phyloP scores from a whole-genome alignment of 495 filamentous ascomycete genomes.

The Penicillium herquei region DNA sequence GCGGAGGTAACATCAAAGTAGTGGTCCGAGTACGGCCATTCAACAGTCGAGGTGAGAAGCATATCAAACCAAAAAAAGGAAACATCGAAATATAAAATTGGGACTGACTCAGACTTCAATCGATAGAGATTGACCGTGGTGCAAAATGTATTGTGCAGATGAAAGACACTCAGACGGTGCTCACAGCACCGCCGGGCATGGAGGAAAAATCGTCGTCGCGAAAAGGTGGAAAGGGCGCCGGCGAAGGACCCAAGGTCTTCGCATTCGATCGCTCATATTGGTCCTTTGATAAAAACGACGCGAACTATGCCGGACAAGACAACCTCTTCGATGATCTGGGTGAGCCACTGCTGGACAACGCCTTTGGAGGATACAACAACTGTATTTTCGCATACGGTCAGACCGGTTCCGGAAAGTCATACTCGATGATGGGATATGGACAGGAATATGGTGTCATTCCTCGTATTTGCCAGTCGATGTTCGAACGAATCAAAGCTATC shows the following conservation, averaged over 20 bases:
- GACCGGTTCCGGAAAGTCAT: slow-evolving; percentile 97
- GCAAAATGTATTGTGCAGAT: slow-evolving; percentile 99
- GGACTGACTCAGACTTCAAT: background rate
- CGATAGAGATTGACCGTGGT: slow-evolving; percentile 75
- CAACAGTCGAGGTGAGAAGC: slow-evolving; percentile 77
- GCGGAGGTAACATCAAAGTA: slow-evolving; percentile 99
- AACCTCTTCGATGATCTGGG: slow-evolving; percentile 87
- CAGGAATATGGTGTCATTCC: slow-evolving; percentile 96
- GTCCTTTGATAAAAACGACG: slow-evolving; percentile 84
- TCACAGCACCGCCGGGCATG: slow-evolving; percentile 69
- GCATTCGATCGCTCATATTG: slow-evolving; percentile 98
- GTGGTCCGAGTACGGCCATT: slow-evolving; percentile 94
- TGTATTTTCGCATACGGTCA: slow-evolving; percentile 99
- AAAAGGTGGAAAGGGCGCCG: slow-evolving; percentile 59
- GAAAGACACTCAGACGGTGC: slow-evolving; percentile 86
- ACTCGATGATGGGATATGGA: slow-evolving; percentile 99
- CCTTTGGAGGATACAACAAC: slow-evolving; percentile 98
- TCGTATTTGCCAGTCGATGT: slow-evolving; percentile 98
- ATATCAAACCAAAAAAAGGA: slow-evolving; percentile 8
- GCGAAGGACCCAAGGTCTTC: slow-evolving; percentile 83
- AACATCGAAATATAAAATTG: background rate
- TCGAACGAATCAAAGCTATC: slow-evolving; percentile 73
- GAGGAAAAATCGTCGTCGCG: slow-evolving; percentile 50
- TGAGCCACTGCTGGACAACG: slow-evolving; percentile 91
- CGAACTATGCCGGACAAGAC: slow-evolving; percentile 86